phyloP scores from a whole-genome alignment of 176 grass and related monocot genomes.

The Puccinellia tenuiflora region DNA sequence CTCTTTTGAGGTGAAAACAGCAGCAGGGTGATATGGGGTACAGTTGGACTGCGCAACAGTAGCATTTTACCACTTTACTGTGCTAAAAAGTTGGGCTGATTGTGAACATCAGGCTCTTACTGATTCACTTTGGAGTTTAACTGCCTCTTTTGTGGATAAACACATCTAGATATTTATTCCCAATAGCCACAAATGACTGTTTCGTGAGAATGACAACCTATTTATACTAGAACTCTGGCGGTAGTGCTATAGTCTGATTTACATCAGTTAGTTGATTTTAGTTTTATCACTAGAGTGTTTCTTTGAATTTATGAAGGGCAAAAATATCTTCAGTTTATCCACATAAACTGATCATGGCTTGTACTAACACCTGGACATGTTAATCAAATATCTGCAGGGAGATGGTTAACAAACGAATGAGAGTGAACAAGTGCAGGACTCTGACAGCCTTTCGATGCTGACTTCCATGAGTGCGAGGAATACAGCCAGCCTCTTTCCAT shows the following conservation, averaged over 20 bases:
- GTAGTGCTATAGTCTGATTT: background rate
- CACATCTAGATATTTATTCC: background rate
- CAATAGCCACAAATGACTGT: background rate
- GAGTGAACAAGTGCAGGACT: slow-evolving; percentile 39
- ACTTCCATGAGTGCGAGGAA: slow-evolving; percentile 43
- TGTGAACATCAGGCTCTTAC: background rate
- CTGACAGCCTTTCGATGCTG: slow-evolving; percentile 47
- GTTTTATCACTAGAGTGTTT: background rate
- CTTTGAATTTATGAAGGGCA: background rate
- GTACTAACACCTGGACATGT: background rate
- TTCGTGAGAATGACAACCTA: background rate
- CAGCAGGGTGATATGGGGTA: background rate
- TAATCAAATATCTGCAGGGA: slow-evolving; percentile 38
- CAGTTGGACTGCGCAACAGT: background rate
- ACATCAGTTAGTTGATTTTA: background rate
- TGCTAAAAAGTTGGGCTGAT: background rate
- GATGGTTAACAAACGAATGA: slow-evolving; percentile 34
- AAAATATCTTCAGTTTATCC: background rate
- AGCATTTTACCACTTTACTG: background rate
- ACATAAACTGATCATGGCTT: no score
- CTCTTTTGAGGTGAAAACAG: background rate
- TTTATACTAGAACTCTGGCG: background rate
- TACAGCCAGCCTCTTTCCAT: slow-evolving; percentile 29
- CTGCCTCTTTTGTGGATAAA: background rate
- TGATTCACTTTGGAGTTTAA: background rate